A percentile compares a stretch with the other conserved stretches of the same genome.
phyloP scores from a whole-genome alignment of 495 filamentous ascomycete species.

The Penicillium turbatum region DNA sequence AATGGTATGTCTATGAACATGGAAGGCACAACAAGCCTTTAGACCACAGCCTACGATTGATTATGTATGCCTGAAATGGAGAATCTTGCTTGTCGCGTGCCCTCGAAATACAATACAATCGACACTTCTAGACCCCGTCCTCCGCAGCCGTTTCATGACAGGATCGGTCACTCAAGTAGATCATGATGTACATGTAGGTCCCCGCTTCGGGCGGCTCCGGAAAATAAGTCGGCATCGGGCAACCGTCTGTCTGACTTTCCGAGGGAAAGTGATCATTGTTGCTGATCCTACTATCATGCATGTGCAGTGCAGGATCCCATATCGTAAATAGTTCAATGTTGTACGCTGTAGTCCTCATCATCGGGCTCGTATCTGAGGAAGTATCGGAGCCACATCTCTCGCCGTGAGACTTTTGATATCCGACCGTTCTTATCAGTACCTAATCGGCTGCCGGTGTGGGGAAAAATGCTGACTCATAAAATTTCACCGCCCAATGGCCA shows the following conservation, averaged over 20 bases:
- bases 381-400: conserved; percentile 6
- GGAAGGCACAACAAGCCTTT: conserved; percentile 1
- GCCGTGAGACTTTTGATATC: conserved; percentile 5
- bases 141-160: neutral
- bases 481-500: conserved; percentile 22
- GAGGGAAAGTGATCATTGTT: conserved; percentile 17
- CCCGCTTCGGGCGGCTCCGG: conserved; percentile 9
- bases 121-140: neutral
- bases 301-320: neutral
- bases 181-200: neutral
- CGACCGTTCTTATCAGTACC: conserved; percentile 2
- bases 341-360: neutral
- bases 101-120: neutral
- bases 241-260: conserved; percentile 13
- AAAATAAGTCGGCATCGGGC: conserved; percentile 9
- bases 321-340: neutral
- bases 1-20: conserved; percentile 7
- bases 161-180: neutral
- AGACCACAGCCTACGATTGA: conserved; percentile 5
- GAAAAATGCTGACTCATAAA: conserved; percentile 23
- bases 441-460: conserved; percentile 9
- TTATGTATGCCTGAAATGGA: conserved; percentile 8
- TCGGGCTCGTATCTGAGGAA: neutral
- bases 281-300: neutral
- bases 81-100: neutral